These are phyloP conservation scores for Gossypium gossypioides DNA, from an alignment of 441 rosid genomes.

Conservation along the genomic window DNA sequence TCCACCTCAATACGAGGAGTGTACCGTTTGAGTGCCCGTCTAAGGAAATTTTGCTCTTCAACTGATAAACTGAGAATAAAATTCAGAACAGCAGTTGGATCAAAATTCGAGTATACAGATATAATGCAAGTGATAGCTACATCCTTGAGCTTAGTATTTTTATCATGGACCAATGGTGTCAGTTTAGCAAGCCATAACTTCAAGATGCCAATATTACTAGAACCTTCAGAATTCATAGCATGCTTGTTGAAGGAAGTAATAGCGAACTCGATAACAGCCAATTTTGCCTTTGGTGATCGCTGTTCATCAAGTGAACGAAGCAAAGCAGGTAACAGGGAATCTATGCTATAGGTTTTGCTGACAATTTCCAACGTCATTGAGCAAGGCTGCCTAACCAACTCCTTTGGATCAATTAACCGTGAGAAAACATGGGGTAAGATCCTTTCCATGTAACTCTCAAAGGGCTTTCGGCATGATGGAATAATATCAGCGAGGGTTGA, in stretches of 20 bases:
- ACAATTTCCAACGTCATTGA: constrained; percentile 74
- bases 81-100: constrained; percentile 75
- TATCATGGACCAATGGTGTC: constrained; percentile 72
- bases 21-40: constrained; percentile 81
- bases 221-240: constrained; percentile 63
- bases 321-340: constrained; percentile 82
- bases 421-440: constrained; percentile 93
- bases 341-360: constrained; percentile 80
- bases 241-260: constrained; percentile 75
- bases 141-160: constrained; percentile 86
- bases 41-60: constrained; percentile 89
- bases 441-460: constrained; percentile 95
- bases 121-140: constrained; percentile 85
- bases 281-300: constrained; percentile 94
- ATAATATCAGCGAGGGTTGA: constrained; percentile 87
- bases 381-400: constrained; percentile 86
- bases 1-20: constrained; percentile 99
- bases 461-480: constrained; percentile 83
- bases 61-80: constrained; percentile 86
- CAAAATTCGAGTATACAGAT: constrained; percentile 82
- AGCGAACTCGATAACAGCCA: constrained; percentile 90
- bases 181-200: constrained; percentile 92
- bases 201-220: constrained; percentile 71
- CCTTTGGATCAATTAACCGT: constrained; percentile 88
- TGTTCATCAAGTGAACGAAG: constrained; percentile 97